Percentiles rank a stretch among this genome's conserved stretches.
Conservation (phyloP, 202 grass and related monocot species). For the Setaria viridis region DNA sequence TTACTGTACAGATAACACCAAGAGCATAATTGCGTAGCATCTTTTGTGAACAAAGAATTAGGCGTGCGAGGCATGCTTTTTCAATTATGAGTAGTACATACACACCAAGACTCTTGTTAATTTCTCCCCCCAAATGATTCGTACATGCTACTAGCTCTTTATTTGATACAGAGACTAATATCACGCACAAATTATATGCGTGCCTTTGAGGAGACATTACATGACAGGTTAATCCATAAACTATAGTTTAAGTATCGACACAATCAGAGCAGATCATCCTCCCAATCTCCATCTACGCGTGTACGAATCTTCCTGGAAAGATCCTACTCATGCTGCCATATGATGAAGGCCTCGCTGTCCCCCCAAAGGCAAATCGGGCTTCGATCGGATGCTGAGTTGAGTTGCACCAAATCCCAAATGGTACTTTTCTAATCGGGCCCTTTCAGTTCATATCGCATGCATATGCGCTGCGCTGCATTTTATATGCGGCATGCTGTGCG, state of each 20-base stretch:
- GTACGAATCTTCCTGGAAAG: constrained; percentile 56
- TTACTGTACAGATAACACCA: not conserved
- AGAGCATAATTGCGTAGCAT: not conserved
- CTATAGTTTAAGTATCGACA: constrained; percentile 31
- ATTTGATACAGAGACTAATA: not conserved
- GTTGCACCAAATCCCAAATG: constrained; percentile 52
- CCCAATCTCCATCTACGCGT: constrained; percentile 39
- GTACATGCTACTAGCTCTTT: not conserved
- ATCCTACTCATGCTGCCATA: constrained; percentile 45
- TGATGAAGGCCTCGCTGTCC: constrained; percentile 59
- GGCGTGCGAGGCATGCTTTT: constrained; percentile 11
- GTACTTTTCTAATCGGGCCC: constrained; percentile 41
- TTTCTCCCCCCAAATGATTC: constrained; percentile 7
- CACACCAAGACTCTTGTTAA: not conserved
- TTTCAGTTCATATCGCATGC: constrained; percentile 61
- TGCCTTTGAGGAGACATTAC: constrained; percentile 7
- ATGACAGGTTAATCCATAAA: not conserved
- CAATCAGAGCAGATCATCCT: constrained; percentile 48
- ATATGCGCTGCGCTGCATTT: constrained; percentile 22
- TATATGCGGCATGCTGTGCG: not conserved
- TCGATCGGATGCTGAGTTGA: constrained; percentile 26
- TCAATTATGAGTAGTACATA: not conserved
- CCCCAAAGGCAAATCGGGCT: constrained; percentile 45
- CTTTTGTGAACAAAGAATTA: constrained; percentile 28
- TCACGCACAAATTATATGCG: not conserved